Conservation (phyloP, 2,329 filamentous ascomycete genomes). For the Leptoxyphium fumago region DNA sequence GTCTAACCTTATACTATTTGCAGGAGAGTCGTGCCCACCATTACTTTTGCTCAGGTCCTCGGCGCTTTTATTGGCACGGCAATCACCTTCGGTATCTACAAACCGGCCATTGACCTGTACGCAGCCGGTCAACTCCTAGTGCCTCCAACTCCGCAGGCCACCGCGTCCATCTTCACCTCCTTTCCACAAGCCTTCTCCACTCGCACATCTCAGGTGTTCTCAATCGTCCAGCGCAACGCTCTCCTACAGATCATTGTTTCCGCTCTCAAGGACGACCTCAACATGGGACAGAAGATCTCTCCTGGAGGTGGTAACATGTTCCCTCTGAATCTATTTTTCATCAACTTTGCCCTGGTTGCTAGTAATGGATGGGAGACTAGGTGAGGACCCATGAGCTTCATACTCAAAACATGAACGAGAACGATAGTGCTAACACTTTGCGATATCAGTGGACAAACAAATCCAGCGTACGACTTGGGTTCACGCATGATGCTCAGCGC, state of each 20-base stretch:
- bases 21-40: conserved; percentile 38
- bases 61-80: conserved; percentile 47
- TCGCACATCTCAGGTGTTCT: conserved; percentile 53
- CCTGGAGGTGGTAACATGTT: conserved; percentile 28
- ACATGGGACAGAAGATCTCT: conserved; percentile 18
- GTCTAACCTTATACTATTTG: neutral
- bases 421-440: neutral
- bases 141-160: conserved; percentile 39
- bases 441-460: conserved; percentile 31
- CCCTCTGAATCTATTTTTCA: conserved; percentile 47
- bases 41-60: conserved; percentile 49
- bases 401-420: neutral
- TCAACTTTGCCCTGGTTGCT: conserved; percentile 52
- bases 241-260: conserved; percentile 59
- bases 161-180: conserved; percentile 55
- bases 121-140: neutral
- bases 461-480: conserved; percentile 53
- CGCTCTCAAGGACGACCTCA: conserved; percentile 43
- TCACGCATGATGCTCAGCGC: conserved; percentile 53
- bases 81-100: conserved; percentile 32
- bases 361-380: conserved; percentile 48
- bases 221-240: conserved; percentile 51
- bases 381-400: neutral
- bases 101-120: conserved; percentile 37
- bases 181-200: conserved; percentile 51